Evolutionary conservation across 768 basidiomycete genomes (phyloP).

Genomic region (Hericium coralloides): DNA sequence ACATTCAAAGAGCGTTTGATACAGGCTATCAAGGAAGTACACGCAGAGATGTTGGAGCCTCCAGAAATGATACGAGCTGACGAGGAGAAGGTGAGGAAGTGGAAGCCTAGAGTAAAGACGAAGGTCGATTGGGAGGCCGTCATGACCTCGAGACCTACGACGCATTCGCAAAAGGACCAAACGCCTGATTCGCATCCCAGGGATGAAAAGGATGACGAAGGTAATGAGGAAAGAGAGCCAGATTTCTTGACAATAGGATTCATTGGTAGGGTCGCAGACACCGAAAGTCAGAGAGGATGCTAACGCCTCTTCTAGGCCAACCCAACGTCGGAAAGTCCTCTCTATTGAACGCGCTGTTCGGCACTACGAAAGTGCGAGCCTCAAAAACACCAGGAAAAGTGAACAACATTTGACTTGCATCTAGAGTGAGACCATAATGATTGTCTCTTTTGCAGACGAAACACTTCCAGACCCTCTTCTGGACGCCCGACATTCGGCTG

Average conservation of each 20-base stretch:
- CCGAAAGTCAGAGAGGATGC: background rate
- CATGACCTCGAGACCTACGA: constrained; percentile 28
- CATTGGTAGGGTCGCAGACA: constrained; percentile 41
- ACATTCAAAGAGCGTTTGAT: constrained; percentile 59
- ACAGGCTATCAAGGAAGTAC: constrained; percentile 52
- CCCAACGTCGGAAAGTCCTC: constrained; percentile 97
- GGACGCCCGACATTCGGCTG: constrained; percentile 77
- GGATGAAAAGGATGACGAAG: constrained; percentile 9
- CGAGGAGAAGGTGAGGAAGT: constrained; percentile 41
- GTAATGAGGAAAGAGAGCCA: constrained; percentile 26
- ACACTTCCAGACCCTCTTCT: constrained; percentile 91
- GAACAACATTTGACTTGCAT: background rate
- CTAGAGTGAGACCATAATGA: background rate
- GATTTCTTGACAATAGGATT: constrained; percentile 72
- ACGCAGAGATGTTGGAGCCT: constrained; percentile 58
- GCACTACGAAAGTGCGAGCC: constrained; percentile 64
- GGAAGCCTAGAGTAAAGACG: constrained; percentile 57
- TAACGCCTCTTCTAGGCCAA: constrained; percentile 45
- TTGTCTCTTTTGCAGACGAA: constrained; percentile 52
- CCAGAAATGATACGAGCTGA: constrained; percentile 45
- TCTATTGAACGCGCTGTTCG: constrained; percentile 86
- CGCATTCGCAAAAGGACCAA: constrained; percentile 5
- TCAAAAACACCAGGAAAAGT: constrained; percentile 87
- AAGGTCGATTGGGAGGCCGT: constrained; percentile 72
- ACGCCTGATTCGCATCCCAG: background rate